These are phyloP conservation scores for Cercospora citrullina DNA, from an alignment of 2,329 filamentous ascomycete genomes.

Conservation along the genomic window DNA sequence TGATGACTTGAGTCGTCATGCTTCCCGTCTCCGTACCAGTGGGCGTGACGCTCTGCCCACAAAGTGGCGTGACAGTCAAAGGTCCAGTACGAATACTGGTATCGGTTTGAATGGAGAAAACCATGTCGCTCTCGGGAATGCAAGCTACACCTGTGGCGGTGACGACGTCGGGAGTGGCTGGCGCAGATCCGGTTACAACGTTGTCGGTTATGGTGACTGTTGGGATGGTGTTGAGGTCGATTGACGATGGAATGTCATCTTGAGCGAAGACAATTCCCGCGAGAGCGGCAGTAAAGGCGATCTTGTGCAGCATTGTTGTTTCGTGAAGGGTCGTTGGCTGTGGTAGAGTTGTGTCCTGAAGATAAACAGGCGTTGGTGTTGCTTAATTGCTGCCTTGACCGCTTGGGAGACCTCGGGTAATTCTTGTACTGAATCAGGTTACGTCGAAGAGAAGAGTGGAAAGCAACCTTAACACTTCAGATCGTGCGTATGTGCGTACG, in stretches of 20 bases:
- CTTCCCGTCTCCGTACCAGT: constrained; percentile 7
- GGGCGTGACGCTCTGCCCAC: constrained; percentile 5
- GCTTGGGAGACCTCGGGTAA: background rate
- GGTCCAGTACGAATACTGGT: constrained; percentile 19
- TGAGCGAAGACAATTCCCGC: constrained; percentile 16
- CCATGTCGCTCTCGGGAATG: constrained; percentile 15
- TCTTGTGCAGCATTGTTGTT: constrained; percentile 12
- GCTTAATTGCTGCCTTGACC: background rate
- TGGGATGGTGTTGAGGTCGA: constrained; percentile 17
- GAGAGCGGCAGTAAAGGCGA: constrained; percentile 12
- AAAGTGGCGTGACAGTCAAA: constrained; percentile 17
- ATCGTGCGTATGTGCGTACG: background rate
- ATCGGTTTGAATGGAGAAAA: constrained; percentile 28
- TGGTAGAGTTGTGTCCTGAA: background rate
- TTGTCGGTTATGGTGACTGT: constrained; percentile 14
- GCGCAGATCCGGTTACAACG: background rate
- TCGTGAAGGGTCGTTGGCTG: background rate
- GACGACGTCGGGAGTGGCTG: constrained; percentile 13
- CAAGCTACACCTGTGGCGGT: constrained; percentile 13
- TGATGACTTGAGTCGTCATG: constrained; percentile 6
- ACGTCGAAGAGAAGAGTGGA: background rate
- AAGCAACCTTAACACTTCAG: background rate
- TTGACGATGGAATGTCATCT: background rate
- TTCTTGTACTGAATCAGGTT: background rate
- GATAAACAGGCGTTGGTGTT: background rate